phyloP scores from a whole-genome alignment of 1,284 basidiomycete species.

The Austroboletus niveus region DNA sequence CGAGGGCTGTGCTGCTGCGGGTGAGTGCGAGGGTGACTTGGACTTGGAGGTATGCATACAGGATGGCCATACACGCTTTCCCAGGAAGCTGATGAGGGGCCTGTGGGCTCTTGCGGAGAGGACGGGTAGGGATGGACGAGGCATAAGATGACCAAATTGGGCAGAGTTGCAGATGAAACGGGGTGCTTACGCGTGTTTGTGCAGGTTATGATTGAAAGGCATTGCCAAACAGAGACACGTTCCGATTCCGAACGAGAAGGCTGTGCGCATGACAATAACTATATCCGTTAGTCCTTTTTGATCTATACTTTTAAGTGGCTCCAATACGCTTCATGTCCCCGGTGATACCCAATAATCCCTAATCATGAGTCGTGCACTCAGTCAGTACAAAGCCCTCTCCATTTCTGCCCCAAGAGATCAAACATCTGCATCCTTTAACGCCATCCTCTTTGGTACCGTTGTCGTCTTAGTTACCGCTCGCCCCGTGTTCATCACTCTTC shows the following conservation, averaged over 20 bases:
- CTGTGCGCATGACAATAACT: conserved; percentile 14
- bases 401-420: conserved; percentile 6
- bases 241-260: conserved; percentile 11
- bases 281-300: neutral
- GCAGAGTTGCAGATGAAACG: neutral
- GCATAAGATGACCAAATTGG: conserved; percentile 14
- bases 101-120: conserved; percentile 43
- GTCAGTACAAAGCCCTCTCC: conserved; percentile 21
- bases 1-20: conserved; percentile 47
- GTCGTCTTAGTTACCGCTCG: conserved; percentile 6
- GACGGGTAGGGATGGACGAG: conserved; percentile 9
- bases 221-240: conserved; percentile 18
- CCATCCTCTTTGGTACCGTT: conserved; percentile 18
- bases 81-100: conserved; percentile 81
- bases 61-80: conserved; percentile 62
- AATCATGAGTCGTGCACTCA: conserved; percentile 18
- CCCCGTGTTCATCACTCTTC: conserved; percentile 2
- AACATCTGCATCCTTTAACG: conserved; percentile 2
- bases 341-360: neutral
- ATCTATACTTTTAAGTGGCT: neutral
- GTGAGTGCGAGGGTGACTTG: conserved; percentile 5
- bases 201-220: conserved; percentile 22
- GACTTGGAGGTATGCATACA: conserved; percentile 38
- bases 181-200: conserved; percentile 13
- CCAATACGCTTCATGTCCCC: too few relatives aligned